Base-by-base conservation (phyloP, 1,284 basidiomycete genomes). In the Tylopilus sp. region DNA sequence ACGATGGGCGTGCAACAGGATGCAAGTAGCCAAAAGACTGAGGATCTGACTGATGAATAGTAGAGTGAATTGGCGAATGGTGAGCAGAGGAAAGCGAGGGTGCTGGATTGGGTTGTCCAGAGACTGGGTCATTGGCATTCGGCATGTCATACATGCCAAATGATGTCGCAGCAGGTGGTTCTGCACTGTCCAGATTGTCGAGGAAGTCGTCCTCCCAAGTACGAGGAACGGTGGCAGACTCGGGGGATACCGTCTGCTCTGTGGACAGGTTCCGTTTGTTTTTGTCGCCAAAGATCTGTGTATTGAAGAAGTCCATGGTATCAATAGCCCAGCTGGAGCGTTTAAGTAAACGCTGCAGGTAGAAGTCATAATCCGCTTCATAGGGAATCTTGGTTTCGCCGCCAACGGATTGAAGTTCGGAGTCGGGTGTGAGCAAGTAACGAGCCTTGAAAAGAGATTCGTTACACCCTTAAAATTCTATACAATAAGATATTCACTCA, bases 311-410 rank as follows among this genome's bases (percentile, higher is more conserved):
- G 18, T 24, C 5, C 0, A 67, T 54, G 1, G 38, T 33, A 7
- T 58, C 19, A 7, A 51, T 26, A 8, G 65, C 55, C 62, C 65
- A 67, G 4, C 18, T 57, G 3, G 49, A 57, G 22, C 15, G 26
- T 19, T 60, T 66, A n/a, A 32, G n/a, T 1, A 66, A 49, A 6
- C 3, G 39, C 18, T 54, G 9, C 1, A 66, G 22, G 41, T 66
- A 64, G n/a, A 67, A 67, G 33, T 67, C 10, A 1, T 60, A 67
- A n/a, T 67, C 60, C 0, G 1, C 53, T 51, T 67, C 12, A 13
- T 67, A 67, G 2, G 38, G 53, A 9, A 67, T 67, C 38, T 55
- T 60, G 0, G 49, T 66, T 22, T 53, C 22, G 15, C 10, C 26
- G 2, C 60, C 58, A 6, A 57, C 9, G 6, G 60, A 19, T 13